Base-by-base conservation (phyloP, 2,329 filamentous ascomycete species). In the Ambrosiella xylebori region DNA sequence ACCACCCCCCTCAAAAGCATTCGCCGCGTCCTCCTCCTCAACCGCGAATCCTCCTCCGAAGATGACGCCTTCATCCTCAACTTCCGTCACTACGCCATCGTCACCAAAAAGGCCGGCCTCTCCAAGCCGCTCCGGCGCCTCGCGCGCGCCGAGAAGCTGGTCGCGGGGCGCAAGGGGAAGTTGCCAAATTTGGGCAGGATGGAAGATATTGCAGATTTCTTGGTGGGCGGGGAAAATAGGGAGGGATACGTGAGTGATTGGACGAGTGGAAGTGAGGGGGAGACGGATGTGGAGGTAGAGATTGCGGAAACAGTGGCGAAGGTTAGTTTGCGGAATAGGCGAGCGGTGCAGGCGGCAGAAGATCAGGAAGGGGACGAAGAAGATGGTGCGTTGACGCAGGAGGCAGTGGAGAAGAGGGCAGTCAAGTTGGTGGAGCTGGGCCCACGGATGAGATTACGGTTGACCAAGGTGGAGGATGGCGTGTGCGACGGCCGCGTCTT, bases 381-480 rank as follows among this genome's bases (percentile, higher is more conserved):
- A 5, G 58, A 52, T 3, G 55, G 39, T 2, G 54, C 49, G 38
- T 27, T 15, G 11, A 40, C 35, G 15, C 70, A 75, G 64, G 71
- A 78, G 53, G 75, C 75, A 37, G 85, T 94, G 6, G 87, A 95
- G 71, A 87, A 88, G 64, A 81, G 88, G 50, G 90, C 87, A 0
- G 87, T 98, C 19, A 96, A 95, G 68, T 75, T 98, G 6, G 84
- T 95, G 2, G 93, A 98, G 71, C 74, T 98, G 0, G 93, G 93
- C 0, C 93, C 93, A 1, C 81, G 93, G 57, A 84, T 98, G 85
- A 85, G 81, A 61, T 73, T 98, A 45, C 82, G 91, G 38, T 75
- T 98, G 71, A 90, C 88, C 58, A 98, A 98, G 73, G 90, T 98
- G 3, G 93, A 98, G 67, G 93, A 98, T 65, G 93, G 91, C 1